These are phyloP conservation scores for Podila horticola DNA, from an alignment of 192 early-diverging fungal genomes.

Conservation along the genomic window DNA sequence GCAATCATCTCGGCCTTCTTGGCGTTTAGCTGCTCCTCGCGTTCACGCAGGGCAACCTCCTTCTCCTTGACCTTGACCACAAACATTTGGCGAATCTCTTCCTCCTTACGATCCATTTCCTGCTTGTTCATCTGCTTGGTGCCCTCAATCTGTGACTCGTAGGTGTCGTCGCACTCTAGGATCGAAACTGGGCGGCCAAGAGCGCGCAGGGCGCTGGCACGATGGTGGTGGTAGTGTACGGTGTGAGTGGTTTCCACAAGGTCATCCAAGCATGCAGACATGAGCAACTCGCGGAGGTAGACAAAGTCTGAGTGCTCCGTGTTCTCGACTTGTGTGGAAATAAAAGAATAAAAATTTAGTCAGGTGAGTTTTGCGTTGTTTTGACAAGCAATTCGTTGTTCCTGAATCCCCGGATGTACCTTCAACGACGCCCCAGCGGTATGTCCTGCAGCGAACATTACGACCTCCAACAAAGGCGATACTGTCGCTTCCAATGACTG, in stretches of 20 bases:
- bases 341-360: neutral
- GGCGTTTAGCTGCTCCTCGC: constrained; percentile 56
- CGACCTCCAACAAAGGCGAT: constrained; percentile 67
- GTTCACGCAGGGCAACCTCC: constrained; percentile 53
- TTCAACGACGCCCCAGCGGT: constrained; percentile 85
- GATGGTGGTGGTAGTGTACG: constrained; percentile 80
- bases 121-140: constrained; percentile 67
- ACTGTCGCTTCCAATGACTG: constrained; percentile 84
- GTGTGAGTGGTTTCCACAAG: constrained; percentile 83
- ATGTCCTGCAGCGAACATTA: constrained; percentile 74
- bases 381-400: too few species aligned
- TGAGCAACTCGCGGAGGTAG: constrained; percentile 74
- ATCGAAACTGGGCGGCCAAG: constrained; percentile 82
- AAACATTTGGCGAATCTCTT: constrained; percentile 74
- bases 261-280: constrained; percentile 77
- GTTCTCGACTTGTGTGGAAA: constrained; percentile 69
- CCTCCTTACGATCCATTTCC: constrained; percentile 80
- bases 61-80: constrained; percentile 59
- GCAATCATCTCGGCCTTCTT: constrained; percentile 36
- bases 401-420: constrained; percentile 48
- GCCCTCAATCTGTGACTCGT: constrained; percentile 76
- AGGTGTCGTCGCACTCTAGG: constrained; percentile 83
- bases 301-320: constrained; percentile 82
- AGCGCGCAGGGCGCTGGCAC: constrained; percentile 69
- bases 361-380: neutral